Evolutionary conservation across 768 basidiomycete genomes (phyloP).

Genomic region (Panus rudis): DNA sequence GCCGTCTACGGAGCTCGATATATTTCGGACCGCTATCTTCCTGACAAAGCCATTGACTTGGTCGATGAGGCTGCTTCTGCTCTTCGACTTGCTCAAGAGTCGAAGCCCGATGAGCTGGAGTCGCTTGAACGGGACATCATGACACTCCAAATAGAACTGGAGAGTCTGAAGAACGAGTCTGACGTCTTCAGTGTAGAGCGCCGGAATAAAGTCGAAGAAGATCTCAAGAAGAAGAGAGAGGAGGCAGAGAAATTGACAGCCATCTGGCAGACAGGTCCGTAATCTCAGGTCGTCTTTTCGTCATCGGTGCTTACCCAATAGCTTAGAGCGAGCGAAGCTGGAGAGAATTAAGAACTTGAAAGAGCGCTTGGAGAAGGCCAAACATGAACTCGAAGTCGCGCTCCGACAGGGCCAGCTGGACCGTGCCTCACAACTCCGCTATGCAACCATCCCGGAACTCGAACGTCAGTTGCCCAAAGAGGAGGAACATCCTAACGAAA

Average conservation of each 20-base stretch:
- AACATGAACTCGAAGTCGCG: slow-evolving; percentile 80
- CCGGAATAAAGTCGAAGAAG: slow-evolving; percentile 54
- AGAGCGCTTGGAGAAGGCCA: slow-evolving; percentile 71
- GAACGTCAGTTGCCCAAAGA: slow-evolving; percentile 61
- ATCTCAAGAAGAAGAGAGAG: slow-evolving; percentile 52
- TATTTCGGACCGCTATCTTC: slow-evolving; percentile 80
- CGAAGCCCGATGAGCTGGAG: slow-evolving; percentile 82
- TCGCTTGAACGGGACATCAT: slow-evolving; percentile 75
- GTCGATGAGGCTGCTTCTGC: slow-evolving; percentile 91
- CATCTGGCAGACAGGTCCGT: slow-evolving; percentile 69
- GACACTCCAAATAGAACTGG: slow-evolving; percentile 84
- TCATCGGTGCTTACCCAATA: neutral
- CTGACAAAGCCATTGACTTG: slow-evolving; percentile 88
- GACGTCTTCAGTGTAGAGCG: slow-evolving; percentile 81
- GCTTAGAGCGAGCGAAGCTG: slow-evolving; percentile 57
- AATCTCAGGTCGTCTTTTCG: neutral
- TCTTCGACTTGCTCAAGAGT: slow-evolving; percentile 81
- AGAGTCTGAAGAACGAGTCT: slow-evolving; percentile 81
- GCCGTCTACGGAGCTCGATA: slow-evolving; percentile 82
- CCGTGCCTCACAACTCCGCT: slow-evolving; percentile 74
- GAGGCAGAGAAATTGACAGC: slow-evolving; percentile 55
- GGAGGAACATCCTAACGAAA: slow-evolving; percentile 33
- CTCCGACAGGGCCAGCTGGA: slow-evolving; percentile 88
- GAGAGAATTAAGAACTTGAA: slow-evolving; percentile 69
- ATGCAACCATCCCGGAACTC: slow-evolving; percentile 78